Evolutionary conservation across 768 basidiomycete genomes (phyloP).

Genomic region (Trametes cubensis): DNA sequence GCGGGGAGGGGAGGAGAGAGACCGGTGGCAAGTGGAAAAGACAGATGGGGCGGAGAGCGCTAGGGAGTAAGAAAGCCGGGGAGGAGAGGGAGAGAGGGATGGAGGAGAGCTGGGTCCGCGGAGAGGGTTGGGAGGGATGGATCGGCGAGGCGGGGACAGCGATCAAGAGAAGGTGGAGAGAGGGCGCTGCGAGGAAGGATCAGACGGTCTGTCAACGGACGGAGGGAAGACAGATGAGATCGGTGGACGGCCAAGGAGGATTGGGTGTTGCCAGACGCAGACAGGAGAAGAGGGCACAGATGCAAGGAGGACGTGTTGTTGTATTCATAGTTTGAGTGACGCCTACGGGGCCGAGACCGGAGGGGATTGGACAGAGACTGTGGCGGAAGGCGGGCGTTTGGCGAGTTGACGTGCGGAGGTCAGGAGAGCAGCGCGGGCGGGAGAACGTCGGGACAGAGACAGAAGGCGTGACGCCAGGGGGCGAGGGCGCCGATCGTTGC

Average conservation of each 20-base stretch:
- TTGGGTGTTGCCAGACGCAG: no score
- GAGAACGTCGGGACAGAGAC: conserved; percentile 5
- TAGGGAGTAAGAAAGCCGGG: neutral
- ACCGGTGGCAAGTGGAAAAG: neutral
- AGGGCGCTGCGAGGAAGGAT: neutral
- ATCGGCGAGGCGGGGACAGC: neutral
- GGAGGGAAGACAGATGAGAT: neutral
- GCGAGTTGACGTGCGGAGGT: neutral
- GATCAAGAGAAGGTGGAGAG: neutral
- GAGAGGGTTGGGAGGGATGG: neutral
- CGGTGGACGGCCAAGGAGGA: no score
- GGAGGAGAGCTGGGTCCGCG: neutral
- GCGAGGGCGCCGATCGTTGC: neutral
- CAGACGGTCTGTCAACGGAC: neutral
- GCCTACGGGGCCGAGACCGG: neutral
- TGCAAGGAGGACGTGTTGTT: no score
- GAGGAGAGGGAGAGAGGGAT: neutral
- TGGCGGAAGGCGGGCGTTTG: neutral
- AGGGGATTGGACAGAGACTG: neutral
- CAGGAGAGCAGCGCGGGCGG: conserved; percentile 5
- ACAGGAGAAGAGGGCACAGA: no score
- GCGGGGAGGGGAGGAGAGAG: neutral
- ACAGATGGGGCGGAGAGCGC: neutral
- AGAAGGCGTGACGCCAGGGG: neutral
- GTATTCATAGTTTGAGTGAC: no score